Base-by-base conservation (phyloP, 805 yeast species). In the Candida adriatica region DNA sequence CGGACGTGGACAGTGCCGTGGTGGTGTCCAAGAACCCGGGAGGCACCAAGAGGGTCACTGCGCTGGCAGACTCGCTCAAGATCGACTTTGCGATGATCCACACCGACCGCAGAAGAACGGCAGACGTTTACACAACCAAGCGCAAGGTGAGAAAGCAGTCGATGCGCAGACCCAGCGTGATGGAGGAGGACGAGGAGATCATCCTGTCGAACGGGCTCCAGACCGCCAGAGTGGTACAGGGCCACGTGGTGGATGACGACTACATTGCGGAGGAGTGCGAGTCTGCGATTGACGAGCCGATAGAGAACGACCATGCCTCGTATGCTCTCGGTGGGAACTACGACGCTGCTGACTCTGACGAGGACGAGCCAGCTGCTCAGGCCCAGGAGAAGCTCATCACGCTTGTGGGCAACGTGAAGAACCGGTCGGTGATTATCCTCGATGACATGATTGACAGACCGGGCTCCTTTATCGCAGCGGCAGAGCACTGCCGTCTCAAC, bases 21-120 rank as follows among this genome's bases (percentile, higher is more conserved):
- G 94, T 92, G 33, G 98, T 92, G 9, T 87, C 96, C n/a, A 92
- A 92, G 57, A 92, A 92, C 61, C 97, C 99, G 14, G 99, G 98
- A 42, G 98, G 98, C 35, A 88, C 99, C 14, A 92, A 92, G 58
- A 74, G 98, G 45, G 99, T 92, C 33, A 92, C 99, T 13, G 88
- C 96, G 2, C 68, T 92, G 48, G 98, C 98, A n/a, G 98, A 94
- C 62, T 77, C 94, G 23, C 69, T 92, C 48, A 90, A 90, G 61
- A 84, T 92, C 46, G 87, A 92, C 58, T 92, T 92, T 55, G 99
- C 98, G 38, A 90, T 92, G 97, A 90, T 94, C 46, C 97, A 92
- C 56, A 92, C 98, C 14, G 99, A 92, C 62, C 76, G 97, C 54
- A 79, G 96, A 61, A 78, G 98, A 60, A 72, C 79, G 27, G 80